Percentiles rank a stretch among this genome's conserved stretches.
Conservation (phyloP, 805 yeast genomes). For the Ogataea haglerorum region DNA sequence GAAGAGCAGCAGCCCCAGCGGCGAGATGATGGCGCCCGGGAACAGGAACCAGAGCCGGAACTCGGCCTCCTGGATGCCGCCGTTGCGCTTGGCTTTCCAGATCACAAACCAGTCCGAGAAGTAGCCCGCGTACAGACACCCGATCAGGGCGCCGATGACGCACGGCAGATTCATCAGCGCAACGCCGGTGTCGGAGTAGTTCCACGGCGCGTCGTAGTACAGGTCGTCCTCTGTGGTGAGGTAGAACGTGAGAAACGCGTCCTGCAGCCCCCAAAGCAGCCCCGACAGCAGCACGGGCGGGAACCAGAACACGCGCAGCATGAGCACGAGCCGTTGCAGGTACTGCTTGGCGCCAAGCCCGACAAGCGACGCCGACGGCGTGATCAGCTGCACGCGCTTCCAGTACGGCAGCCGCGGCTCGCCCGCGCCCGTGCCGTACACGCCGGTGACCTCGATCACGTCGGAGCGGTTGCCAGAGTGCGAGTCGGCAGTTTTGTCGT, state of each 20-base stretch:
- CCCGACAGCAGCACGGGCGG: slow-evolving; percentile 68
- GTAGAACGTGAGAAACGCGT: slow-evolving; percentile 71
- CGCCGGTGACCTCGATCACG: slow-evolving; percentile 5
- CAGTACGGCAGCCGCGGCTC: slow-evolving; percentile 43
- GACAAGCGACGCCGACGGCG: slow-evolving; percentile 54
- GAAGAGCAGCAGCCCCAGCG: slow-evolving; percentile 60
- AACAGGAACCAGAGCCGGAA: slow-evolving; percentile 56
- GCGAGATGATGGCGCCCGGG: slow-evolving; percentile 54
- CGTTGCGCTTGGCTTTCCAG: slow-evolving; percentile 57
- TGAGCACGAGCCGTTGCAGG: slow-evolving; percentile 44
- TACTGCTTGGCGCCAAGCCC: slow-evolving; percentile 71
- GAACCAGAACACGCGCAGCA: slow-evolving; percentile 54
- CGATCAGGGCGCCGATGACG: slow-evolving; percentile 61
- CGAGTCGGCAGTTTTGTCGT: slow-evolving; percentile 4
- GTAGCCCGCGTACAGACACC: slow-evolving; percentile 63
- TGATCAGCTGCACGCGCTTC: slow-evolving; percentile 45
- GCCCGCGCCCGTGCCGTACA: slow-evolving; percentile 36
- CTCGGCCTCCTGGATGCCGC: slow-evolving; percentile 65
- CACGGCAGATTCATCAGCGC: slow-evolving; percentile 76
- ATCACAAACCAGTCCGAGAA: slow-evolving; percentile 58
- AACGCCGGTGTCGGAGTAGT: slow-evolving; percentile 61
- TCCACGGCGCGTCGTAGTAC: slow-evolving; percentile 65
- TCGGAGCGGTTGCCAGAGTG: slow-evolving; percentile 5
- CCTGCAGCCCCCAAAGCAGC: slow-evolving; percentile 78
- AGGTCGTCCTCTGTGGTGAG: slow-evolving; percentile 68